Evolutionary conservation across 2,329 filamentous ascomycete species (phyloP).

Genomic region (Orbilia oligospora): DNA sequence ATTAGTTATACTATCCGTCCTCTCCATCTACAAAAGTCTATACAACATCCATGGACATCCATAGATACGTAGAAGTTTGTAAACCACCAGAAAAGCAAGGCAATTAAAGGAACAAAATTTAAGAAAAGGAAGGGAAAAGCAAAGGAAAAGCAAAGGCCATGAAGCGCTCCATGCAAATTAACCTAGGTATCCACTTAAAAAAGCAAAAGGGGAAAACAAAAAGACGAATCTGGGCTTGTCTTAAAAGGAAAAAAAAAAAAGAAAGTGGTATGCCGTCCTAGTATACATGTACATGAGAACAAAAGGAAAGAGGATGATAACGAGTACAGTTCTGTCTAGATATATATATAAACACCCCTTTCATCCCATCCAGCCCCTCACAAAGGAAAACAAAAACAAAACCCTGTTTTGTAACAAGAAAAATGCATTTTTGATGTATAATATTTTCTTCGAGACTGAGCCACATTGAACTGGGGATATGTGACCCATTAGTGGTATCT

Average conservation of each 20-base stretch:
- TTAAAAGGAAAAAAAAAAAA: background rate
- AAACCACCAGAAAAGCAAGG: background rate
- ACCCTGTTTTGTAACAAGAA: background rate
- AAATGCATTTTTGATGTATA: background rate
- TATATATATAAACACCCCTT: background rate
- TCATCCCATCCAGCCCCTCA: background rate
- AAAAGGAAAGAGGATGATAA: no score
- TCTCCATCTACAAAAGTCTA: no score
- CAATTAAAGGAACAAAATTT: no score
- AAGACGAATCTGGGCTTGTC: background rate
- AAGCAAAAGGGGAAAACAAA: background rate
- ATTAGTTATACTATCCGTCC: no score
- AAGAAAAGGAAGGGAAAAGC: no score
- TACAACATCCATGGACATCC: background rate
- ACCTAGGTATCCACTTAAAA: background rate
- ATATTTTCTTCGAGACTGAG: no score
- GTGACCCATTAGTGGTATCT: no score
- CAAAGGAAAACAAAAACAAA: background rate
- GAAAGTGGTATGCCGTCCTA: background rate
- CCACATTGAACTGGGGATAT: no score
- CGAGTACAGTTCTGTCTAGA: background rate
- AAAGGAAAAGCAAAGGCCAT: background rate
- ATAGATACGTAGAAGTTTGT: background rate
- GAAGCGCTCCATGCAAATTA: conserved; percentile 8
- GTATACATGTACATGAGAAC: background rate